Evolutionary conservation across 192 early-diverging fungal species (phyloP).

Genomic region (Backusella mclennaniae): DNA sequence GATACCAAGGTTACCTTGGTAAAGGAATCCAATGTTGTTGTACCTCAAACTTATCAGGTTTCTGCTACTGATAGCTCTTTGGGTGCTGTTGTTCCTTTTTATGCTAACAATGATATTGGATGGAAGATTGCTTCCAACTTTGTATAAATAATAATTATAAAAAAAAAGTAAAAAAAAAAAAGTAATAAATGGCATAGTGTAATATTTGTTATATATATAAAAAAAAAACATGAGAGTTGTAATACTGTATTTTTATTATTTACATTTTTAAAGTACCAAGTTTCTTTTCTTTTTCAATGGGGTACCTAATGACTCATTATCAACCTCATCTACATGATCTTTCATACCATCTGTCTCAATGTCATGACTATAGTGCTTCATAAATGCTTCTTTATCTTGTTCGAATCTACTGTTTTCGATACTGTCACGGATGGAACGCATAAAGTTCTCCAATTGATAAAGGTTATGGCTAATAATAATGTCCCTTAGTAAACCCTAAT

Average conservation of each 20-base stretch:
- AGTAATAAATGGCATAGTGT: neutral
- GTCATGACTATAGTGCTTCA: conserved; percentile 28
- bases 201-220: neutral
- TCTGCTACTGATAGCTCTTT: conserved; percentile 37
- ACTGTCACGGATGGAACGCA: conserved; percentile 24
- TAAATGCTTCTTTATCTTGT: conserved; percentile 15
- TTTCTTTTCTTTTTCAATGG: conserved; percentile 37
- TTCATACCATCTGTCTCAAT: conserved; percentile 24
- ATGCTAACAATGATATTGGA: conserved; percentile 65
- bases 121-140: conserved; percentile 58
- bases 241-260: neutral
- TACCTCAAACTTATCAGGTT: conserved; percentile 58
- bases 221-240: neutral
- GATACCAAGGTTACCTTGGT: conserved; percentile 40
- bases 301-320: conserved; percentile 24
- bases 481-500: too few species aligned
- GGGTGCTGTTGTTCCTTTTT: conserved; percentile 80
- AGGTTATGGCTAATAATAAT: conserved; percentile 28
- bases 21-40: conserved; percentile 36
- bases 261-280: conserved; percentile 12
- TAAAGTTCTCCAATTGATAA: conserved; percentile 30
- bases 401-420: conserved; percentile 27
- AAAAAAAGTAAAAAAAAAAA: neutral
- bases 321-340: conserved; percentile 27
- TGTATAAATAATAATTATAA: conserved; percentile 5